These are phyloP conservation scores for Aciculoconidium aculeatum DNA, from an alignment of 805 yeast genomes.

Conservation along the genomic window DNA sequence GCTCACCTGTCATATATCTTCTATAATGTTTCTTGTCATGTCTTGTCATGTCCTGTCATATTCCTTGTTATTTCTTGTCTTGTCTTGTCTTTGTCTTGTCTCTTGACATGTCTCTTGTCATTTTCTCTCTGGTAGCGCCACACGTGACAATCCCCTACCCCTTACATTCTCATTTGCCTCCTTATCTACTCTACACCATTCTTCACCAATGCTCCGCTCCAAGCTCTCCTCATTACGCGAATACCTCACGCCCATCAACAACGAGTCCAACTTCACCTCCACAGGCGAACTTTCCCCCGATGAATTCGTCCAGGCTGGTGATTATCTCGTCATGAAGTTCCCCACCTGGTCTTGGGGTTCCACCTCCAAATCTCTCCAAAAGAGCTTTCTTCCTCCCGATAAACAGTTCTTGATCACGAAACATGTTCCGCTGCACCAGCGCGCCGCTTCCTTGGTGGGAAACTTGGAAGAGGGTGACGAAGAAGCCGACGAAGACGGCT, in stretches of 20 bases:
- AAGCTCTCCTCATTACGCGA: constrained; percentile 82
- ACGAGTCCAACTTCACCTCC: constrained; percentile 74
- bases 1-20: too few species aligned
- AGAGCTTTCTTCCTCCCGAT: constrained; percentile 75
- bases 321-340: constrained; percentile 81
- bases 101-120: too few species aligned
- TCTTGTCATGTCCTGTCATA: too few species aligned
- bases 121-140: too few species aligned
- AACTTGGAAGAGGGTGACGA: constrained; percentile 28
- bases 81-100: too few species aligned
- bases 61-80: too few species aligned
- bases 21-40: too few species aligned
- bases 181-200: neutral
- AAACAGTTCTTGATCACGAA: constrained; percentile 85
- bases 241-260: constrained; percentile 84
- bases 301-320: constrained; percentile 92
- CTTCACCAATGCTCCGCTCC: constrained; percentile 45
- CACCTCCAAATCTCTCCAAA: constrained; percentile 30
- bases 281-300: constrained; percentile 96
- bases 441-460: constrained; percentile 54
- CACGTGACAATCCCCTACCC: neutral
- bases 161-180: constrained; percentile 1
- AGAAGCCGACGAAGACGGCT: constrained; percentile 44
- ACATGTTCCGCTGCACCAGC: constrained; percentile 79
- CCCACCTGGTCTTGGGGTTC: constrained; percentile 93